Evolutionary conservation across 1,284 basidiomycete species (phyloP), one percentile per base, ranked within the genome.

Genomic region (Boletus sp.): DNA sequence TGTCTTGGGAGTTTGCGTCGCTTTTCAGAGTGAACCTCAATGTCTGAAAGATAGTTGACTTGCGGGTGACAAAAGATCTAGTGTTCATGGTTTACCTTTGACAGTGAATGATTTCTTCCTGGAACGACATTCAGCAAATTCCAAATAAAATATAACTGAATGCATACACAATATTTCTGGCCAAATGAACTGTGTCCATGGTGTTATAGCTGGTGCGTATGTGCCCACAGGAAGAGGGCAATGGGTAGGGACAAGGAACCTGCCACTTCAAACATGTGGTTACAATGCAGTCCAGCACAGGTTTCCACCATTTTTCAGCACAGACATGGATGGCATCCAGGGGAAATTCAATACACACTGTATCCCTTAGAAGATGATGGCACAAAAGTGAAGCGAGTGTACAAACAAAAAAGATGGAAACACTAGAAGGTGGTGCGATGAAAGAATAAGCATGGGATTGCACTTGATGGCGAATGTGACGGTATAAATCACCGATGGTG

Each of bases 401-500:
- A 48, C 43, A 49, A 44, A 47, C 49, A 46, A 44, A 49, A 55
- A 33, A 55, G 16, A 28, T 19, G 46, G 23, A 28, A 48, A 48
- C n/a, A n/a, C n/a, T 19, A 30, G 17, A 30, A 11, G 62, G 58
- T 60, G 55, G 59, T 55, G 51, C 40, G 23, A 30, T 38, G 47
- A 28, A 44, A 56, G 61, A 53, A 72, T 46, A 31, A 61, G 65
- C 60, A 57, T 68, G 66, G 58, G 47, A 55, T 33, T 58, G 54
- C 21, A 55, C 37, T 51, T 58, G 64, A 50, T 47, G 55, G n/a
- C 31, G 25, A 52, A 53, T 67, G 58, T 9, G 33, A 44, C 35
- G 50, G 66, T 64, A 58, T 58, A 21, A n/a, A 27, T 46, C 23
- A 17, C 25, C 23, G 17, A 54, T 43, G 40, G 44, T 28, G 37